Percentiles rank a stretch among this genome's conserved stretches.
Evolutionary conservation across 257 asterid genomes (phyloP).

Genomic region (Forsythia suspensa): DNA sequence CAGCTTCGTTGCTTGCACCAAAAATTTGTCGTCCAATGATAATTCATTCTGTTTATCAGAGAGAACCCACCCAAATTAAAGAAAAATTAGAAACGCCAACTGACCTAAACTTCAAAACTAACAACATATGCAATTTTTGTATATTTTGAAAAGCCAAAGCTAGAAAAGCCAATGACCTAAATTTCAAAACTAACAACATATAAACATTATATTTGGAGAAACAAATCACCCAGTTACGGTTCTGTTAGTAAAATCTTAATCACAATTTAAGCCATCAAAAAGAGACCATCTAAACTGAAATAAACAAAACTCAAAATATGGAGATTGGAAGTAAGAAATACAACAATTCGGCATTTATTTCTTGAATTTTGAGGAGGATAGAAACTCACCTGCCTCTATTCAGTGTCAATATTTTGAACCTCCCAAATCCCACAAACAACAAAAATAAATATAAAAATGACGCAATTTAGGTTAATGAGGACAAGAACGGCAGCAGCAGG

Average conservation of each 20-base stretch:
- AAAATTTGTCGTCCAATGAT: conserved; percentile 41
- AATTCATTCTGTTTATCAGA: conserved; percentile 56
- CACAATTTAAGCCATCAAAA: background rate
- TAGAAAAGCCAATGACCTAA: conserved; percentile 5
- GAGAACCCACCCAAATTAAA: conserved; percentile 6
- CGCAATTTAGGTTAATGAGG: too few relatives aligned
- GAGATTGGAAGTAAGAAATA: background rate
- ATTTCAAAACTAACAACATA: conserved; percentile 2
- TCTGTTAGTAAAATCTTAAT: background rate
- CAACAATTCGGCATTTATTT: background rate
- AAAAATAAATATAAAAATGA: too few relatives aligned
- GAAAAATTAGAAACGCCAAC: conserved; percentile 9
- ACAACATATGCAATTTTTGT: background rate
- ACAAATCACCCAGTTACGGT: background rate
- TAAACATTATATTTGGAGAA: background rate
- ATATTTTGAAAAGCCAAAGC: background rate
- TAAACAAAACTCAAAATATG: background rate
- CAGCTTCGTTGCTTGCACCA: conserved; percentile 57
- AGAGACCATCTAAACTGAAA: background rate
- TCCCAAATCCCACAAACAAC: background rate
- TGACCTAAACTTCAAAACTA: conserved; percentile 10
- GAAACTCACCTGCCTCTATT: conserved; percentile 8
- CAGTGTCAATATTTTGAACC: background rate
- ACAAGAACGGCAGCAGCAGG: too few relatives aligned
- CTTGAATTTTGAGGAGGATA: background rate